Evolutionary conservation across 495 filamentous ascomycete genomes (phyloP), one percentile per base, ranked within the genome.

Genomic region (Annulohypoxylon moriforme): DNA sequence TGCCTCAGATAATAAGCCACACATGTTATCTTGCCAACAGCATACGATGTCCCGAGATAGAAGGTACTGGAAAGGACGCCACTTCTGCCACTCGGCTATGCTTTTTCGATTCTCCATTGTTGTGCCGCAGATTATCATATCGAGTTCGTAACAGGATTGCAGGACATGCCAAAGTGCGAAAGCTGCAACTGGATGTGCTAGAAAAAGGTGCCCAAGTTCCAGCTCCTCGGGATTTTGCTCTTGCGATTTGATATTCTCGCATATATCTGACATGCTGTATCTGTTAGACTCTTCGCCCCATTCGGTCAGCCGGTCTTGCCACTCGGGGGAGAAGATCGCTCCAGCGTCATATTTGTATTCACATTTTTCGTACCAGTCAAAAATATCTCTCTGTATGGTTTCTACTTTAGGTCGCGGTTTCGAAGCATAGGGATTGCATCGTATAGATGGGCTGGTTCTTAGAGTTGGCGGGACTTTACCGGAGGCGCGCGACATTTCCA

Each of bases 101-200:
- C 1, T 46, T 4, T 14, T 18, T 11, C 14, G n/a, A 9, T 18
- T 18, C 42, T 46, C n/a, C 42, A 18, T 18, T 46, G 14, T 18
- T 46, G 42, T 46, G n/a, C 8, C 42, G 42, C 18, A 46, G n/a
- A 46, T 46, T 20, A 46, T 46, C 42, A 14, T 20, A 11, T 46
- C 42, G n/a, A 46, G 42, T 46, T 46, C 42, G 42, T 46, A 46
- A 46, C 42, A 46, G n/a, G 42, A 46, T 46, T 46, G 42, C 42
- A 46, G 18, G 42, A 46, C 42, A 46, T 46, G n/a, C 42, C 42
- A 46, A n/a, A 46, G 42, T 18, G 42, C 4, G n/a, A 46, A 46
- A 18, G n/a, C 42, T 20, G n/a, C 42, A 16, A 46, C n/a, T 46
- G 42, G 42, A 46, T 46, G 4, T 18, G 42, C 42, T 20, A 20